These are phyloP conservation scores for Hygrophila difformis DNA, from an alignment of 257 asterid genomes.

Conservation along the genomic window DNA sequence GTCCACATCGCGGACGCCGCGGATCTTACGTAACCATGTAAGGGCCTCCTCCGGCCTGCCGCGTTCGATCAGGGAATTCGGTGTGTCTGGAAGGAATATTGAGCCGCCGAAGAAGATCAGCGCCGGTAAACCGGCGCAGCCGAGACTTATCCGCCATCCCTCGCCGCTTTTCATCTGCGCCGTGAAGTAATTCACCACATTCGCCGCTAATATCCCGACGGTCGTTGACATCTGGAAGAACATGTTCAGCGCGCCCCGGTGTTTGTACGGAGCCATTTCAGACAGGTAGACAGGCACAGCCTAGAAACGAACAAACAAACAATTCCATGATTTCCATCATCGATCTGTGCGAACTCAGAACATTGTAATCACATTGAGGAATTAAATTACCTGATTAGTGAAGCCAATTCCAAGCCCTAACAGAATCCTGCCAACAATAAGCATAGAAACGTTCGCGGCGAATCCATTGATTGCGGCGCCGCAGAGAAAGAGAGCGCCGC, in stretches of 20 bases:
- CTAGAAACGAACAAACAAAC: too few relatives aligned
- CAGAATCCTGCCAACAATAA: slow-evolving; percentile 65
- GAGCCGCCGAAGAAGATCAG: slow-evolving; percentile 34
- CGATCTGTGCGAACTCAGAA: too few relatives aligned
- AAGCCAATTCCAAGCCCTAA: slow-evolving; percentile 88
- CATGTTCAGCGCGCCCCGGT: slow-evolving; percentile 15
- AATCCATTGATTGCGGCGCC: slow-evolving; percentile 30
- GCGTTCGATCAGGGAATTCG: slow-evolving; percentile 46
- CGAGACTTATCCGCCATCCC: slow-evolving; percentile 55
- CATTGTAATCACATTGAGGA: too few relatives aligned
- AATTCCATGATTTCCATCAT: too few relatives aligned
- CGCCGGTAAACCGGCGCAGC: slow-evolving; percentile 49
- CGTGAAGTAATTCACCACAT: slow-evolving; percentile 9
- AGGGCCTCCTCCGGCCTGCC: slow-evolving; percentile 29
- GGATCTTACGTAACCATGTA: slow-evolving; percentile 18
- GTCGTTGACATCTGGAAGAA: slow-evolving; percentile 16
- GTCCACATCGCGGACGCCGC: slow-evolving; percentile 34
- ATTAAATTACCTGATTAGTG: slow-evolving; percentile 91
- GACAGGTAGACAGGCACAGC: slow-evolving; percentile 17
- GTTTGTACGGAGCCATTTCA: slow-evolving; percentile 18
- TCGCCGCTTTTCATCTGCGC: slow-evolving; percentile 17
- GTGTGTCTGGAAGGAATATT: slow-evolving; percentile 40
- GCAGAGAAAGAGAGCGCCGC: too few relatives aligned
- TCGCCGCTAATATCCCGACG: slow-evolving; percentile 15
- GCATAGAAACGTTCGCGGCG: slow-evolving; percentile 59